A percentile compares a stretch with the other conserved stretches of the same genome.
Conservation (phyloP, 352 stramenopile species). For the Phytopythium aichiense region DNA sequence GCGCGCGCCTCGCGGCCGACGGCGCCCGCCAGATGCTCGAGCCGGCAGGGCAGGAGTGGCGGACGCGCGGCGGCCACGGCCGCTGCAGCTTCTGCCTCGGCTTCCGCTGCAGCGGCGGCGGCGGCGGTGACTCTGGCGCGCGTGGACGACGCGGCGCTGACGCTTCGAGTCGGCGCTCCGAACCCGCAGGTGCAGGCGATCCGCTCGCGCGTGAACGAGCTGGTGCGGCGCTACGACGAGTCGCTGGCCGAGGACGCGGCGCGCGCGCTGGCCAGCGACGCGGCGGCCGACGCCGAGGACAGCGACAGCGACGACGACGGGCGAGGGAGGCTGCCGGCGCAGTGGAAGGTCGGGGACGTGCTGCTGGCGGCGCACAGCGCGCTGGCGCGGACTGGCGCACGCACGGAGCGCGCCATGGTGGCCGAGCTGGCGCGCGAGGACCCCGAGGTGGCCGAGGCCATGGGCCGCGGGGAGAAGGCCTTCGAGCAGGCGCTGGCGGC, state of each 20-base stretch:
- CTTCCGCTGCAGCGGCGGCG: too few species aligned
- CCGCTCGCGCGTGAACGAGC: conserved; percentile 60
- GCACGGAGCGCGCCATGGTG: conserved; percentile 47
- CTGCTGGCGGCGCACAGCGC: conserved; percentile 59
- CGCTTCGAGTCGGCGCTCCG: not conserved
- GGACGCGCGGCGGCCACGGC: too few species aligned
- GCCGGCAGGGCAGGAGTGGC: too few species aligned
- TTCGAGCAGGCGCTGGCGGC: conserved; percentile 33
- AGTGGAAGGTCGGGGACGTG: conserved; percentile 62
- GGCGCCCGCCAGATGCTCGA: too few species aligned
- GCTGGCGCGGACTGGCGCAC: conserved; percentile 47
- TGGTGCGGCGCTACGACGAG: conserved; percentile 65
- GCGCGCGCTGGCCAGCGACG: too few species aligned
- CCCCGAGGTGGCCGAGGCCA: conserved; percentile 30
- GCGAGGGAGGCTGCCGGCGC: conserved; percentile 23
- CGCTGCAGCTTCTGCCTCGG: too few species aligned
- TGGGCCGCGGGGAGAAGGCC: conserved; percentile 28
- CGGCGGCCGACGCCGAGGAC: not conserved
- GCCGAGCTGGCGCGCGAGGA: conserved; percentile 53
- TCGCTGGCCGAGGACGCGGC: conserved; percentile 11
- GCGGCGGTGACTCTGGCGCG: not conserved
- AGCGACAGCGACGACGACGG: conserved; percentile 21
- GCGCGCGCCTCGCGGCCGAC: too few species aligned
- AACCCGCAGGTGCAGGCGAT: conserved; percentile 63
- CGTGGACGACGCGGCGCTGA: not conserved